Evolutionary conservation across 129 eudicot genomes (phyloP), one percentile per base, ranked within the genome.

Genomic region (Smallanthus sonchifolius): DNA sequence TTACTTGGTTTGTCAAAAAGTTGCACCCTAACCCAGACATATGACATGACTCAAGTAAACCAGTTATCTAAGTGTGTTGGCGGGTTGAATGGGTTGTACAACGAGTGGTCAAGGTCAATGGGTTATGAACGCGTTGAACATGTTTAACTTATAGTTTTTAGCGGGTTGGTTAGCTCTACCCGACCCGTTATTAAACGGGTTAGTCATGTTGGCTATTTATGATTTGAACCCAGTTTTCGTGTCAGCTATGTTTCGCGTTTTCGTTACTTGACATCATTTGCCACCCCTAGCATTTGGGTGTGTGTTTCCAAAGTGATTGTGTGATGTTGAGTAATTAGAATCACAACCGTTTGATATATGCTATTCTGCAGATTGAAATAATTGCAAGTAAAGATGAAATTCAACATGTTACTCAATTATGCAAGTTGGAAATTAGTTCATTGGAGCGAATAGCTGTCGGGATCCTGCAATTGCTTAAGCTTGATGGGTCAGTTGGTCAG

Each of bases 391-490:
- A 89, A 77, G 93, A 87, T 59, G 98, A 92, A 78, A 81, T 92
- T 65, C 89, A 92, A 48, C 82, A 89, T 61, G 89, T 92, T 75
- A 66, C 86, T 71, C 36, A 70, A 17, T 77, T 87, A 69, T 92
- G 90, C 86, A 86, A 84, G 83, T 74, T 88, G 65, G 98, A 92
- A 79, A 85, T 86, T 39, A 94, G 83, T 45, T 92, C 98, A 54
- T 69, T 90, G 83, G 96, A 96, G 63, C 77, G 96, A 75, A 83
- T 92, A 65, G 76, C 89, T 67, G 90, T 82, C 63, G 96, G 95
- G 51, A 75, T 89, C 74, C 79, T 92, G 65, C 88, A 96, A 36
- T 74, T 92, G 72, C 88, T 92, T 69, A 92, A 92, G 74, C 85
- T 86, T 44, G 98, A 92, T 56, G 83, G 82, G 51, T 73, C 95